phyloP scores from a whole-genome alignment of 352 stramenopile genomes.

The Globisporangium nunn region DNA sequence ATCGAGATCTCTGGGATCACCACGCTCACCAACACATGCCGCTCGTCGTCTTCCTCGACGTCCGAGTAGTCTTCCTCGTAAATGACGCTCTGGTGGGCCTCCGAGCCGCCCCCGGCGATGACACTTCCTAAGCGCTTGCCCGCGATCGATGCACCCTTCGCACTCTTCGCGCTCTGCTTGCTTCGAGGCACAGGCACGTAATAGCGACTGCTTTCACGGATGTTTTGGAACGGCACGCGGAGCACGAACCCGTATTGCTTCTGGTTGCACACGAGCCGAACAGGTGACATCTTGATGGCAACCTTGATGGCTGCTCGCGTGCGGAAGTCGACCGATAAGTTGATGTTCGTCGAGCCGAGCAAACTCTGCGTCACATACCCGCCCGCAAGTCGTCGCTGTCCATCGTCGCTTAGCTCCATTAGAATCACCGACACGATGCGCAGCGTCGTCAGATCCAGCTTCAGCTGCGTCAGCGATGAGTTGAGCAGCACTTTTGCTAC shows the following conservation, averaged over 20 bases:
- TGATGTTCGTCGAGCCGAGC: conserved; percentile 59
- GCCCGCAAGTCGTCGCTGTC: conserved; percentile 20
- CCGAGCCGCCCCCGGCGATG: conserved; percentile 5
- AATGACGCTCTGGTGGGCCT: conserved; percentile 14
- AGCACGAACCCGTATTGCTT: conserved; percentile 79
- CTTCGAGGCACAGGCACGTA: conserved; percentile 13
- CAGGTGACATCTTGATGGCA: conserved; percentile 39
- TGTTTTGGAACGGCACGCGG: conserved; percentile 67
- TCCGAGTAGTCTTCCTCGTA: conserved; percentile 21
- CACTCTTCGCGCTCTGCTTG: background rate
- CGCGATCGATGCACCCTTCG: background rate
- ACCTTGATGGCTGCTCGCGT: conserved; percentile 48
- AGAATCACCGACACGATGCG: conserved; percentile 75
- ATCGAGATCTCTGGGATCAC: conserved; percentile 70
- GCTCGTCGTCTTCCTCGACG: conserved; percentile 35
- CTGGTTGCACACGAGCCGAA: conserved; percentile 77
- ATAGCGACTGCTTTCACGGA: conserved; percentile 56
- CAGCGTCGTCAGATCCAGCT: conserved; percentile 54
- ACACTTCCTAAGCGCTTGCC: conserved; percentile 6
- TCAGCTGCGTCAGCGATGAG: conserved; percentile 63
- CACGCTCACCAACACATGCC: conserved; percentile 47
- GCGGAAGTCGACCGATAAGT: conserved; percentile 52
- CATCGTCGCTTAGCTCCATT: conserved; percentile 31
- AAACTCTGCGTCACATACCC: conserved; percentile 65
- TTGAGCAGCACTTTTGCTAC: conserved; percentile 83